These are phyloP conservation scores for Sclerospora graminicola DNA, from an alignment of 352 stramenopile species.

Conservation along the genomic window DNA sequence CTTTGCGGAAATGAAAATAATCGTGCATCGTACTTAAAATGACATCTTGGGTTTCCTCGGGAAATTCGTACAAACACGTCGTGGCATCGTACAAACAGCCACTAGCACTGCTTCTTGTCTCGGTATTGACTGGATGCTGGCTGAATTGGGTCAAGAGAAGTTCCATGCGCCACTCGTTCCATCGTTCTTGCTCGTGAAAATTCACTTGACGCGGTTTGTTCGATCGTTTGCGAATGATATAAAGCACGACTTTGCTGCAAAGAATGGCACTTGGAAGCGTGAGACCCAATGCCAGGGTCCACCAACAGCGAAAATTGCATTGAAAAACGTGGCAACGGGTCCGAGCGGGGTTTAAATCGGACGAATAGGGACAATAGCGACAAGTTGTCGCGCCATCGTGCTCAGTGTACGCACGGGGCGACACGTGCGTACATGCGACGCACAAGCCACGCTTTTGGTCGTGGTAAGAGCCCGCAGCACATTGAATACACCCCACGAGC, in stretches of 20 bases:
- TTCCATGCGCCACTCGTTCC: constrained; percentile 64
- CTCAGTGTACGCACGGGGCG: constrained; percentile 36
- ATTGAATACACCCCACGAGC: constrained; percentile 57
- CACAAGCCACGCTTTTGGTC: constrained; percentile 36
- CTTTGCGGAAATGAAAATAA: constrained; percentile 47
- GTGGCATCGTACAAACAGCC: constrained; percentile 20
- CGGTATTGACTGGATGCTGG: no score
- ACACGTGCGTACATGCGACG: constrained; percentile 31
- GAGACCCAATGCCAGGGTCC: constrained; percentile 45
- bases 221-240: constrained; percentile 31
- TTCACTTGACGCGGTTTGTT: constrained; percentile 30
- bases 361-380: constrained; percentile 55
- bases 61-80: constrained; percentile 49
- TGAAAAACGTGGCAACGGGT: constrained; percentile 33
- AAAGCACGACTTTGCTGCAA: constrained; percentile 37
- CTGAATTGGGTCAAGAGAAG: no score
- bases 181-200: constrained; percentile 47
- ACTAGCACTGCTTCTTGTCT: no score
- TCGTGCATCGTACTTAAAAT: constrained; percentile 49
- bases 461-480: constrained; percentile 42
- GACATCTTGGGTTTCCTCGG: constrained; percentile 42
- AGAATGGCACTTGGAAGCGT: constrained; percentile 41
- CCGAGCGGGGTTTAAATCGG: constrained; percentile 25
- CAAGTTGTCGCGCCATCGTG: constrained; percentile 41
- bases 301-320: constrained; percentile 53